Evolutionary conservation across 805 yeast species (phyloP).

Genomic region (Starmera amethionina): DNA sequence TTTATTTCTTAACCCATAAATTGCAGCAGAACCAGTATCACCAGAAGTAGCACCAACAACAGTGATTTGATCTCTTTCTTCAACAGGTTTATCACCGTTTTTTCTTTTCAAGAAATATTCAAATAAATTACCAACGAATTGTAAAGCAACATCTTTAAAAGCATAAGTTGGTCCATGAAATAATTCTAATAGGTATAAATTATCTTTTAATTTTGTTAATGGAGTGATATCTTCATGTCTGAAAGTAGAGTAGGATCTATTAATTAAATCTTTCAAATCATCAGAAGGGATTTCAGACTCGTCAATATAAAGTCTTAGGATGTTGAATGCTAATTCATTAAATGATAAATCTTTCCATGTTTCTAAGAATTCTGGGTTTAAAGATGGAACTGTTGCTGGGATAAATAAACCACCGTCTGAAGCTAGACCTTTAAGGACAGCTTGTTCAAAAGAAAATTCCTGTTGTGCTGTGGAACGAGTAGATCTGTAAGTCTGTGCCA

Average conservation of each 20-base stretch:
- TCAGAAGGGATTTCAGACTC: slow-evolving; percentile 60
- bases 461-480: slow-evolving; percentile 54
- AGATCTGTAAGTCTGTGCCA: slow-evolving; percentile 63
- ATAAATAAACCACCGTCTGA: slow-evolving; percentile 94
- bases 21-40: slow-evolving; percentile 98
- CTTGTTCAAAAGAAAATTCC: slow-evolving; percentile 64
- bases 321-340: slow-evolving; percentile 79
- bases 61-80: slow-evolving; percentile 70
- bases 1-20: slow-evolving; percentile 93
- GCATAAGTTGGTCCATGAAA: slow-evolving; percentile 99
- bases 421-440: slow-evolving; percentile 84
- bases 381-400: slow-evolving; percentile 72
- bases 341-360: slow-evolving; percentile 71
- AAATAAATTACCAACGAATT: slow-evolving; percentile 93
- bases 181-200: slow-evolving; percentile 73
- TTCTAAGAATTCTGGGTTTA: slow-evolving; percentile 40
- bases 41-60: slow-evolving; percentile 99
- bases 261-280: slow-evolving; percentile 55
- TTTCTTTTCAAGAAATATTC: slow-evolving; percentile 81
- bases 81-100: slow-evolving; percentile 44
- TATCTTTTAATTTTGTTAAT: slow-evolving; percentile 47
- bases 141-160: slow-evolving; percentile 96
- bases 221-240: slow-evolving; percentile 89
- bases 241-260: slow-evolving; percentile 81
- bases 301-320: slow-evolving; percentile 71